Evolutionary conservation across 768 basidiomycete species (phyloP).

Genomic region (Kwoniella dendrophila): DNA sequence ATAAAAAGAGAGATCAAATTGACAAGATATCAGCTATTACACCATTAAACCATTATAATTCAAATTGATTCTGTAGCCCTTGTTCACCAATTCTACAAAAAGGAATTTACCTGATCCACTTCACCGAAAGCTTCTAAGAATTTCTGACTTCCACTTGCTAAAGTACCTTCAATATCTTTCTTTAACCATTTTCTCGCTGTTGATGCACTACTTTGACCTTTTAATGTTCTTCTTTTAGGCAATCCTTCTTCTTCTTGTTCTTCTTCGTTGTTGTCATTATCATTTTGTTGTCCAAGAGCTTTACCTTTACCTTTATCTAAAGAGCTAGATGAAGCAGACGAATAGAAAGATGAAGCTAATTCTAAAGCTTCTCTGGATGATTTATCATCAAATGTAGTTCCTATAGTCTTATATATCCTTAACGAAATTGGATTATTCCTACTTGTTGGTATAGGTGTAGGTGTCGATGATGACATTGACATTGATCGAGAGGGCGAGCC

Average conservation of each 20-base stretch:
- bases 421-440: slow-evolving; percentile 69
- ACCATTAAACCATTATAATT: no score
- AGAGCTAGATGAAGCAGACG: slow-evolving; percentile 6
- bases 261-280: not conserved
- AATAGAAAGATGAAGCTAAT: slow-evolving; percentile 81
- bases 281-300: slow-evolving; percentile 8
- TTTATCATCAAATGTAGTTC: slow-evolving; percentile 61
- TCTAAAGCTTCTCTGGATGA: slow-evolving; percentile 68
- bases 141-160: slow-evolving; percentile 76
- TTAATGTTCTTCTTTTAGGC: slow-evolving; percentile 30
- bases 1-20: not conserved
- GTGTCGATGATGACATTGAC: slow-evolving; percentile 16
- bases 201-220: slow-evolving; percentile 61
- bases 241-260: slow-evolving; percentile 10
- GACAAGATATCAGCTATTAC: no score
- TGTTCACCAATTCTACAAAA: not conserved
- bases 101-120: slow-evolving; percentile 77
- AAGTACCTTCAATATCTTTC: slow-evolving; percentile 78
- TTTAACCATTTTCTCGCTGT: slow-evolving; percentile 77
- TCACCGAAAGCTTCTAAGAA: slow-evolving; percentile 84
- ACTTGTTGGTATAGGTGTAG: slow-evolving; percentile 21
- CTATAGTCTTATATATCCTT: slow-evolving; percentile 85
- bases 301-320: slow-evolving; percentile 25
- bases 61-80: no score
- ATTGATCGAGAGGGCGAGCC: slow-evolving; percentile 24